These are phyloP conservation scores for Ogataea kodamae DNA, from an alignment of 805 yeast genomes.

Conservation along the genomic window DNA sequence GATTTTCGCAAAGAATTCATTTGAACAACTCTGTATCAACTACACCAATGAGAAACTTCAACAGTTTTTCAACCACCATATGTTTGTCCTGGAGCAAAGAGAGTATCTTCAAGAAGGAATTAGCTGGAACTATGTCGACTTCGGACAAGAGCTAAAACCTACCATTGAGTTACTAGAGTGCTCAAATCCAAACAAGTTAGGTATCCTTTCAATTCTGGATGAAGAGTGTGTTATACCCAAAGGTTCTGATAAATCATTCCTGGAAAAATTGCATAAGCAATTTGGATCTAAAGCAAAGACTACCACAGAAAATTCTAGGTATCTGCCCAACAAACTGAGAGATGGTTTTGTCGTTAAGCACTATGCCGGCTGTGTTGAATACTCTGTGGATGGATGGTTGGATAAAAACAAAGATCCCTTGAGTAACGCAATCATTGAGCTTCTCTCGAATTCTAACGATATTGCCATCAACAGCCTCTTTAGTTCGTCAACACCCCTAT, in stretches of 20 bases:
- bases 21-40: slow-evolving; percentile 59
- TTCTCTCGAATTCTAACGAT: slow-evolving; percentile 58
- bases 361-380: slow-evolving; percentile 96
- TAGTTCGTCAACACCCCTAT: slow-evolving; percentile 23
- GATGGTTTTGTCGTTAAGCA: slow-evolving; percentile 83
- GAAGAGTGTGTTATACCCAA: slow-evolving; percentile 96
- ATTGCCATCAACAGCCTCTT: slow-evolving; percentile 56
- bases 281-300: slow-evolving; percentile 47
- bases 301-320: slow-evolving; percentile 38
- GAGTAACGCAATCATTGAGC: slow-evolving; percentile 64
- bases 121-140: slow-evolving; percentile 77
- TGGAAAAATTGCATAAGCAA: slow-evolving; percentile 67
- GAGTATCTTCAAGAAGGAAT: slow-evolving; percentile 58
- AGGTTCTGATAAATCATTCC: slow-evolving; percentile 77
- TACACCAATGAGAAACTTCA: slow-evolving; percentile 59
- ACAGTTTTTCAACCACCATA: slow-evolving; percentile 60
- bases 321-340: slow-evolving; percentile 67
- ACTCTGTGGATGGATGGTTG: slow-evolving; percentile 87
- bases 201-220: slow-evolving; percentile 80
- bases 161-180: slow-evolving; percentile 89
- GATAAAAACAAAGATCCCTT: slow-evolving; percentile 93
- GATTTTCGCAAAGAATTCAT: slow-evolving; percentile 53
- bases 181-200: slow-evolving; percentile 54
- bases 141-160: slow-evolving; percentile 91
- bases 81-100: slow-evolving; percentile 57